phyloP scores from a whole-genome alignment of 352 stramenopile species.

The Pilasporangium apinafurcum region DNA sequence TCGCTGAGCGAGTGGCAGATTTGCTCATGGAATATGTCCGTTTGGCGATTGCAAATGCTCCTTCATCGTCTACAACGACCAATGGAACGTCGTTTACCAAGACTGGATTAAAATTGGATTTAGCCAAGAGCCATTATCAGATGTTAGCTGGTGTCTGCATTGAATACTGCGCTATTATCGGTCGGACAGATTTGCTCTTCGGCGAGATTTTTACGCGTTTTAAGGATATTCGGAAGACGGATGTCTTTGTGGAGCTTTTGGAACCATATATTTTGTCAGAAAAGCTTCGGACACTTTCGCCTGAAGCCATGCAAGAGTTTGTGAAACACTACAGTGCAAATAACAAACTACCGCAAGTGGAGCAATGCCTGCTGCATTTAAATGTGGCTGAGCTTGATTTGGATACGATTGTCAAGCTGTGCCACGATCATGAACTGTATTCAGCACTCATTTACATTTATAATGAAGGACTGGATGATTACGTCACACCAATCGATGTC shows the following conservation, averaged over 20 bases:
- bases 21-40: conserved; percentile 88
- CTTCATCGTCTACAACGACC: conserved; percentile 16
- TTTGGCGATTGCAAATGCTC: conserved; percentile 80
- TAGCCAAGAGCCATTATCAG: conserved; percentile 93
- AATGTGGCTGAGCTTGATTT: conserved; percentile 92
- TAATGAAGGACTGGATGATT: conserved; percentile 91
- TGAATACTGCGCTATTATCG: conserved; percentile 91
- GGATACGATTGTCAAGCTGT: conserved; percentile 91
- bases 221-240: conserved; percentile 71
- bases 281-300: conserved; percentile 88
- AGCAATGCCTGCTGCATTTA: conserved; percentile 93
- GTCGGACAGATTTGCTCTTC: conserved; percentile 79
- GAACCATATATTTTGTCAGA: conserved; percentile 94
- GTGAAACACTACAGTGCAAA: conserved; percentile 89
- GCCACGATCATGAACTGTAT: conserved; percentile 89
- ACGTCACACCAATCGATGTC: conserved; percentile 87
- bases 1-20: conserved; percentile 83
- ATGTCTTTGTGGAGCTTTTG: conserved; percentile 91
- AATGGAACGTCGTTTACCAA: conserved; percentile 28
- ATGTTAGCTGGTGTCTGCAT: conserved; percentile 96
- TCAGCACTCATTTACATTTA: conserved; percentile 95
- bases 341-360: conserved; percentile 84
- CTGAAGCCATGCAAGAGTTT: conserved; percentile 91
- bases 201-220: conserved; percentile 86
- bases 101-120: conserved; percentile 75